These are phyloP conservation scores for Cryptococcus neoformans DNA, from an alignment of 1,284 basidiomycete genomes.

Conservation along the genomic window DNA sequence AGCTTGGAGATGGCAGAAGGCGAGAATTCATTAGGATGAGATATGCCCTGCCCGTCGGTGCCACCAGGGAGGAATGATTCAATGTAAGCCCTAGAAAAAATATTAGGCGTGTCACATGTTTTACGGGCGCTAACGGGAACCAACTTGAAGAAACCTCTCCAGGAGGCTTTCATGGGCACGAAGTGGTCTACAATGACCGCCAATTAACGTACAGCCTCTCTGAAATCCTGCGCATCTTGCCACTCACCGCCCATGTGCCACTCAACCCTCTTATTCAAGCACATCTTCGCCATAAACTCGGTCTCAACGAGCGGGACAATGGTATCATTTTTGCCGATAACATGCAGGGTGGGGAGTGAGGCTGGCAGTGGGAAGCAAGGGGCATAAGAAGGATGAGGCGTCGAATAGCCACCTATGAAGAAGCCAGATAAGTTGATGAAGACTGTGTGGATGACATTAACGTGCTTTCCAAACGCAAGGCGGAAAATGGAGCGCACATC, in stretches of 20 bases:
- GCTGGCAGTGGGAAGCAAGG: conserved; percentile 46
- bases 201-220: background rate
- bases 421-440: background rate
- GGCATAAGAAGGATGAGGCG: background rate
- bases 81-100: conserved; percentile 42
- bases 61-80: conserved; percentile 42
- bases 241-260: conserved; percentile 44
- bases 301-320: conserved; percentile 72
- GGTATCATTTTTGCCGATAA: conserved; percentile 75
- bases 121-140: background rate
- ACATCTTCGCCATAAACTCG: conserved; percentile 59
- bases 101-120: conserved; percentile 6
- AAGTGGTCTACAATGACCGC: conserved; percentile 24
- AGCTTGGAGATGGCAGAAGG: no score
- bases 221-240: background rate
- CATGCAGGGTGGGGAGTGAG: conserved; percentile 70
- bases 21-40: no score
- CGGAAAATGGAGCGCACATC: background rate
- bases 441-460: background rate
- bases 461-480: background rate
- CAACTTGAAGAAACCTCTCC: conserved; percentile 49
- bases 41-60: conserved; percentile 19
- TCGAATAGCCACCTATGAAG: background rate
- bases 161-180: conserved; percentile 46
- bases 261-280: conserved; percentile 50